These are phyloP conservation scores for Hevea brasiliensis DNA, from an alignment of 345 rosid species.

Conservation along the genomic window DNA sequence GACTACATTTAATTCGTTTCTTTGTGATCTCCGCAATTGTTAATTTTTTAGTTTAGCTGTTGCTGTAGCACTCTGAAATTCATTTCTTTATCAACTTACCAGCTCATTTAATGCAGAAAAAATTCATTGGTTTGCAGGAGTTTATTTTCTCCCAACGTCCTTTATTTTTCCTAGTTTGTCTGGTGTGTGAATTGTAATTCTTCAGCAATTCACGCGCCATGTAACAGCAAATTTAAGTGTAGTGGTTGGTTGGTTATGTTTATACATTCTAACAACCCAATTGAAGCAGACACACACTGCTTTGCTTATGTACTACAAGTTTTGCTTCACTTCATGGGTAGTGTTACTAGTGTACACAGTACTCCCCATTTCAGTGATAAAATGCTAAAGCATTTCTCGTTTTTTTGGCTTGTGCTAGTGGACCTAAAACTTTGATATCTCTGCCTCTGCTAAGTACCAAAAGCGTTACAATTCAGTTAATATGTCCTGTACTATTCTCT, in stretches of 20 bases:
- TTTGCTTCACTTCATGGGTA: slow-evolving; percentile 23
- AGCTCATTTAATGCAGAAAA: slow-evolving; percentile 23
- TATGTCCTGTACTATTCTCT: slow-evolving; percentile 27
- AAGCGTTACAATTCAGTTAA: slow-evolving; percentile 30
- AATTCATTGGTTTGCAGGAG: slow-evolving; percentile 15
- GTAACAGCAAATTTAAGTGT: slow-evolving; percentile 12
- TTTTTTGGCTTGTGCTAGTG: too few relatives aligned
- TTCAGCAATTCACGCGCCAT: slow-evolving; percentile 13
- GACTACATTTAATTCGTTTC: too few relatives aligned
- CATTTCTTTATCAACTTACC: slow-evolving; percentile 3
- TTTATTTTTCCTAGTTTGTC: neutral
- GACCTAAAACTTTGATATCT: too few relatives aligned
- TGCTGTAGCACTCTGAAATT: neutral
- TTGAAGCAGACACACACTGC: too few relatives aligned
- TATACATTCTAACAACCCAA: too few relatives aligned
- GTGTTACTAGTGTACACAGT: neutral
- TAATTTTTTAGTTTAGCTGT: neutral
- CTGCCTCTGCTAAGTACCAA: slow-evolving; percentile 21
- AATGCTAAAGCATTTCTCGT: neutral
- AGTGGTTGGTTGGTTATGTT: neutral
- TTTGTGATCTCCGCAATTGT: slow-evolving; percentile 17
- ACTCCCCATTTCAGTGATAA: slow-evolving; percentile 7
- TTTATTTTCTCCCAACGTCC: neutral
- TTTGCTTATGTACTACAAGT: too few relatives aligned
- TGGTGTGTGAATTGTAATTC: slow-evolving; percentile 6